These are phyloP conservation scores for Quercus bicolor DNA, from an alignment of 306 rosid genomes.

Conservation along the genomic window DNA sequence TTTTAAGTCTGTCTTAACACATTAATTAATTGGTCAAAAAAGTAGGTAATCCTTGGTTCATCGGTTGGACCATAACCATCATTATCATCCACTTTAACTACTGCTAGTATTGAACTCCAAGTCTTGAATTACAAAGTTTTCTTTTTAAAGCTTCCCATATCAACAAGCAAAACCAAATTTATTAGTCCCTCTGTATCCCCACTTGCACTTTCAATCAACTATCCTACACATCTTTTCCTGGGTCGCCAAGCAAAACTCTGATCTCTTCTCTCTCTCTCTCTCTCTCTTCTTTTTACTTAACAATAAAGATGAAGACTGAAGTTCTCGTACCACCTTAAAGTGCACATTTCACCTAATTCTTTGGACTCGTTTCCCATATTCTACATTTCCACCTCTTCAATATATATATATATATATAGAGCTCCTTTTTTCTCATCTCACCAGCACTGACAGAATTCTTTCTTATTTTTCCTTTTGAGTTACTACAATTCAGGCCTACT, in stretches of 20 bases:
- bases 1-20: no score
- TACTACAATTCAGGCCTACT: not conserved
- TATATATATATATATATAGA: not conserved
- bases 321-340: conserved; percentile 50
- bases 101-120: not conserved
- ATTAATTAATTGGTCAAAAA: not conserved
- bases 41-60: not conserved
- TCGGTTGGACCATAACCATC: not conserved
- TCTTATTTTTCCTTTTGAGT: not conserved
- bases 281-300: conserved; percentile 13
- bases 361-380: conserved; percentile 12
- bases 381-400: conserved; percentile 5
- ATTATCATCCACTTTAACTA: conserved; percentile 3
- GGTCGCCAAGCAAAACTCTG: conserved; percentile 33
- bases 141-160: not conserved
- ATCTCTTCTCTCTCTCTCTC: not conserved
- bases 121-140: conserved; percentile 28
- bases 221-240: conserved; percentile 23
- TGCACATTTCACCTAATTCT: conserved; percentile 51
- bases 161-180: conserved; percentile 12
- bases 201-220: conserved; percentile 9
- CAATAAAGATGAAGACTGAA: conserved; percentile 28
- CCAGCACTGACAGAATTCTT: conserved; percentile 7
- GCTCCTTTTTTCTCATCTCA: conserved; percentile 16
- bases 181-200: not conserved